Evolutionary conservation across 768 basidiomycete species (phyloP).

Genomic region (Mycena sanguinolenta): DNA sequence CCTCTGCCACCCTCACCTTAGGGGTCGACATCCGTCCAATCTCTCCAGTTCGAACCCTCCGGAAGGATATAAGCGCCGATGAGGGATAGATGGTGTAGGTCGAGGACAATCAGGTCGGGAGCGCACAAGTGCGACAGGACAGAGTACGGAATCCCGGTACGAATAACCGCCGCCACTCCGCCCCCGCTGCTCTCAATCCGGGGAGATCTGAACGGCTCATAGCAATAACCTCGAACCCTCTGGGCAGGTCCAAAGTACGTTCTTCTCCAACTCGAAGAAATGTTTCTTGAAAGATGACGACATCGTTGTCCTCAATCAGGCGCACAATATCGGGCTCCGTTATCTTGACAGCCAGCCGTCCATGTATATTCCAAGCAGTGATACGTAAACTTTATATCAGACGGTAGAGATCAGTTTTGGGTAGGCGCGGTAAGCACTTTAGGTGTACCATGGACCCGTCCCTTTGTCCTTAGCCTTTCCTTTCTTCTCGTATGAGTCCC

Average conservation of each 20-base stretch:
- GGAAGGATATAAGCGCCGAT: conserved; percentile 23
- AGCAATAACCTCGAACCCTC: conserved; percentile 15
- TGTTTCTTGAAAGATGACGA: conserved; percentile 24
- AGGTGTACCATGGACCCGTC: background rate
- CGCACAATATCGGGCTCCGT: background rate
- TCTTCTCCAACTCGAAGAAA: conserved; percentile 25
- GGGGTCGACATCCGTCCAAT: conserved; percentile 20
- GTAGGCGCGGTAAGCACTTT: background rate
- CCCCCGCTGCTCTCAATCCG: conserved; percentile 5
- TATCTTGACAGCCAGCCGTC: conserved; percentile 23
- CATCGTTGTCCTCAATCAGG: conserved; percentile 14
- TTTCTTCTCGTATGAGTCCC: conserved; percentile 2
- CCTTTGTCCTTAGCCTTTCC: background rate
- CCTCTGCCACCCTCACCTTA: conserved; percentile 10
- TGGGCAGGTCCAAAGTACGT: conserved; percentile 10
- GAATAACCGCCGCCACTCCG: conserved; percentile 22
- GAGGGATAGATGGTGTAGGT: conserved; percentile 13
- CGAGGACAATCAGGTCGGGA: conserved; percentile 21
- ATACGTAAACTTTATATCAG: conserved; percentile 5
- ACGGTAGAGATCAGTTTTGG: background rate
- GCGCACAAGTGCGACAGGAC: conserved; percentile 4
- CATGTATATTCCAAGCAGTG: conserved; percentile 22
- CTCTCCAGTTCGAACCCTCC: background rate
- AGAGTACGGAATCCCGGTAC: background rate
- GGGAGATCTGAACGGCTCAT: conserved; percentile 23